Evolutionary conservation across 164 flowering plant species (phyloP).

Genomic region (Hamamelis virginiana): DNA sequence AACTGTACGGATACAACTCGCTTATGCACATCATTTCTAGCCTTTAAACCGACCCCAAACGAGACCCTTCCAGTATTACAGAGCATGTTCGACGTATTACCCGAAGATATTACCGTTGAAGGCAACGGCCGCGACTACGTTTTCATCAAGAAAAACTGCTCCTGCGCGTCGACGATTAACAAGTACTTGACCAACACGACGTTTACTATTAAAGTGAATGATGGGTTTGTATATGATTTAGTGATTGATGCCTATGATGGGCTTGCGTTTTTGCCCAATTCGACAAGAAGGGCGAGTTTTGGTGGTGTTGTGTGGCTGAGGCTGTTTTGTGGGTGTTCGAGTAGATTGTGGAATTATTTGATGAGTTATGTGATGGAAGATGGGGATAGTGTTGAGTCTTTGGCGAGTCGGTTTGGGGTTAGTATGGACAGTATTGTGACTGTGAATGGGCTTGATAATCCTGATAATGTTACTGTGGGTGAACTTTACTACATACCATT

Average conservation of each 20-base stretch:
- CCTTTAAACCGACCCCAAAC: constrained; percentile 51
- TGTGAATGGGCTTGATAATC: constrained; percentile 70
- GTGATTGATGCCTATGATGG: constrained; percentile 62
- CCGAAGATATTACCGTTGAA: constrained; percentile 55
- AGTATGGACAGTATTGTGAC: constrained; percentile 89
- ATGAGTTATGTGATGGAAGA: constrained; percentile 85
- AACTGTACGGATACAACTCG: constrained; percentile 74
- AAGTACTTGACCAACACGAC: constrained; percentile 71
- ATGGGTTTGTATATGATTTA: constrained; percentile 52
- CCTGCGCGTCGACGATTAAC: constrained; percentile 45
- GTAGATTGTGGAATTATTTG: constrained; percentile 90
- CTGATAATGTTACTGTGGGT: constrained; percentile 72
- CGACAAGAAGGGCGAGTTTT: constrained; percentile 39
- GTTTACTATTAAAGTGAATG: constrained; percentile 52
- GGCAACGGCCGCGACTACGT: constrained; percentile 36
- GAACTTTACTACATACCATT: constrained; percentile 72
- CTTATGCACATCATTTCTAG: constrained; percentile 76
- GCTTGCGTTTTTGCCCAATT: constrained; percentile 51
- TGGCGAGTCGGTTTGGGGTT: constrained; percentile 91
- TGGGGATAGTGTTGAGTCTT: constrained; percentile 63
- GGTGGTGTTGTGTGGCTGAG: constrained; percentile 78
- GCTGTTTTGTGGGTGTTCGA: constrained; percentile 87
- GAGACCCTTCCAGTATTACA: constrained; percentile 54
- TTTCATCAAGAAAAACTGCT: constrained; percentile 76
- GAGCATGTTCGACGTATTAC: constrained; percentile 85